phyloP scores from a whole-genome alignment of 2,329 filamentous ascomycete genomes.

The Colletotrichum sansevieriae region DNA sequence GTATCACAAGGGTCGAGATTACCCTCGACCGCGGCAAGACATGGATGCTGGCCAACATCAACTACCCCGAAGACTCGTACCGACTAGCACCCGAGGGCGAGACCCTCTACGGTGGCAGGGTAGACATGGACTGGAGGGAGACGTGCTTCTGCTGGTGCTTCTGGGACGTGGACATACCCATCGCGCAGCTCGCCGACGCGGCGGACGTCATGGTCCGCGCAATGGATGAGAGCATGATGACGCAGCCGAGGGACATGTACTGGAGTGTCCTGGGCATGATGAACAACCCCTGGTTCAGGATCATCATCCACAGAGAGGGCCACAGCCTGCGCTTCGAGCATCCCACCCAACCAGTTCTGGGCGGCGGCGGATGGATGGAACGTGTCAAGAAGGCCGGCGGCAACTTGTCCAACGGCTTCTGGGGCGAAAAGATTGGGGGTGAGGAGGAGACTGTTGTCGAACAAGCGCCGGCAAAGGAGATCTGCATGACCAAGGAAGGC shows the following conservation, averaged over 20 bases:
- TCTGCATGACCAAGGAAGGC: conserved; percentile 81
- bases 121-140: conserved; percentile 88
- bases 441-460: conserved; percentile 57
- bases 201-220: conserved; percentile 84
- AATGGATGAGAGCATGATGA: conserved; percentile 91
- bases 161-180: conserved; percentile 80
- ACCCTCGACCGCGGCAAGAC: conserved; percentile 85
- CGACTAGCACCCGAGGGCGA: conserved; percentile 70
- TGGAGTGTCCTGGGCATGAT: conserved; percentile 97
- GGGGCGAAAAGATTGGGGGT: conserved; percentile 79
- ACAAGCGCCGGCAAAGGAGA: conserved; percentile 70
- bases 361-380: conserved; percentile 93
- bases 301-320: conserved; percentile 79
- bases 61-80: conserved; percentile 89
- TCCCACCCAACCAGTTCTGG: conserved; percentile 83
- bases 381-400: conserved; percentile 86
- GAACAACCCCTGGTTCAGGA: conserved; percentile 95
- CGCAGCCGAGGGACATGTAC: conserved; percentile 94
- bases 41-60: conserved; percentile 82
- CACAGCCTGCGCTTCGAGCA: conserved; percentile 81
- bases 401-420: conserved; percentile 83
- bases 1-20: conserved; percentile 85
- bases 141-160: conserved; percentile 93
- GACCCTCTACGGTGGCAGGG: conserved; percentile 78
- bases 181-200: conserved; percentile 71